phyloP scores from a whole-genome alignment of 106 monocot genomes.

The Allium fistulosum region DNA sequence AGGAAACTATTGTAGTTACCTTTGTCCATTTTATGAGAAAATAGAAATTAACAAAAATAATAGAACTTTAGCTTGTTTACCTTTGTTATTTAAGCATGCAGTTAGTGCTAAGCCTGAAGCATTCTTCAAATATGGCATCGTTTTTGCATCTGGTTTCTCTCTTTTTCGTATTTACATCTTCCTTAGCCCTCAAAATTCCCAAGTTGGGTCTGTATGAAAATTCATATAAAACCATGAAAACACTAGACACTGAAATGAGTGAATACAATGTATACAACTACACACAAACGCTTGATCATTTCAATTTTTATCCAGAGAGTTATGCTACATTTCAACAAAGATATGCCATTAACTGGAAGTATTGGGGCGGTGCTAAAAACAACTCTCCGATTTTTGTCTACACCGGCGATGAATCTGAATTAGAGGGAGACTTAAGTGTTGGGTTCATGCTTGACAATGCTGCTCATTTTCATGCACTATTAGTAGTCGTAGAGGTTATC shows the following conservation, averaged over 20 bases:
- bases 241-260: neutral
- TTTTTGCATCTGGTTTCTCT: neutral
- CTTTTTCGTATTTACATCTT: neutral
- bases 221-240: neutral
- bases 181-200: neutral
- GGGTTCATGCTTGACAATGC: conserved; percentile 25
- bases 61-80: too few relatives aligned
- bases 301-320: conserved; percentile 26
- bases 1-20: too few relatives aligned
- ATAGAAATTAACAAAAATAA: too few relatives aligned
- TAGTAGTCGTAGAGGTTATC: conserved; percentile 37
- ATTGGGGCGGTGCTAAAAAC: conserved; percentile 33
- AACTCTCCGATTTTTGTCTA: conserved; percentile 40
- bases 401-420: conserved; percentile 24
- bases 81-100: too few relatives aligned
- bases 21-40: too few relatives aligned
- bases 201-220: neutral
- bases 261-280: conserved; percentile 6
- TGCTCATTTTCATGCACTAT: conserved; percentile 18
- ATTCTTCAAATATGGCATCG: neutral
- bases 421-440: conserved; percentile 6
- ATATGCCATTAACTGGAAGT: conserved; percentile 19
- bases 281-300: conserved; percentile 44
- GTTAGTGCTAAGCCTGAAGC: too few relatives aligned
- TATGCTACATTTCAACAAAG: conserved; percentile 36